Evolutionary conservation across 257 asterid species (phyloP), one percentile per base, ranked within the genome.

Genomic region (Rehmannia glutinosa): DNA sequence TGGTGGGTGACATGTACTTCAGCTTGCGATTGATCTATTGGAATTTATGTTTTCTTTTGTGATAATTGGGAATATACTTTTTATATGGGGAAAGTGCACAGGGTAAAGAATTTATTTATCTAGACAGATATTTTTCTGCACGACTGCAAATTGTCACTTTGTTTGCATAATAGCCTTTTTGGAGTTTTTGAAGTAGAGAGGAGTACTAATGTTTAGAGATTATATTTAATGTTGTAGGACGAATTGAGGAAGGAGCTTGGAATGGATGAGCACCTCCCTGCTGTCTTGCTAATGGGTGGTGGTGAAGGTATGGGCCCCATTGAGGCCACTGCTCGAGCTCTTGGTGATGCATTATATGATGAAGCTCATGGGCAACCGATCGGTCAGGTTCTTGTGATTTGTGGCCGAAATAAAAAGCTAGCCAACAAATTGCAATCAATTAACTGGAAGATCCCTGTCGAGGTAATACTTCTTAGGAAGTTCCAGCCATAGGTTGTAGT

Each of bases 271-370:
- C 54, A 83, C 56, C 97, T 94, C 45, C 99, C 99, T 6, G 81
- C 97, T 8, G 97, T 88, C 7, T 78, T 94, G 74, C 79, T 94
- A 58, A 94, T 94, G 91, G 99, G 99, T 61, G 99, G 99, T 41
- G 99, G 99, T 68, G 99, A 94, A 82, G 99, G 99, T 32, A 94
- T 94, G 99, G 99, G 99, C n/a, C 99, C 99, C 70, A 94, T 94
- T 60, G 97, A 94, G 84, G 86, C 95, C 51, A 94, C 99, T 33
- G 97, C 99, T 72, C 87, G 86, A 72, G 97, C 97, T 62, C 97
- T 94, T 27, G 92, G 82, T 10, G 83, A 87, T 67, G 95, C 96
- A 41, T 73, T 94, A 28, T 94, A 82, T 52, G 90, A 94, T 76
- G 96, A 91, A 63, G 68, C 39, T 46, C 62, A 57, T 25, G 97